Conservation (phyloP, 2,329 filamentous ascomycete species). For the Fusarium musae region DNA sequence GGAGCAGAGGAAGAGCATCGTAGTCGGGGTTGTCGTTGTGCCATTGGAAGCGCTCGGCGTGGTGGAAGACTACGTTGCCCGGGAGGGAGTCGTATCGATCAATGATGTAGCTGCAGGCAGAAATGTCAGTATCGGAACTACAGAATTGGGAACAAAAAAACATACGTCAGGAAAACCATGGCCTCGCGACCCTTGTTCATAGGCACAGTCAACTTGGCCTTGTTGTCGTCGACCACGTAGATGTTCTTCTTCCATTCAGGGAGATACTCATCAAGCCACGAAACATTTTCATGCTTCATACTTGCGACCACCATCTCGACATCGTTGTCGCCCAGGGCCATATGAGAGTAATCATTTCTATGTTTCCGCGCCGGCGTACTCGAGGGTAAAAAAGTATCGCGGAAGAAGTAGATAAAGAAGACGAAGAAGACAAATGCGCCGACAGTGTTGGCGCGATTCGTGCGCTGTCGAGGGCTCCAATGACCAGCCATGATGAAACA, state of each 20-base stretch:
- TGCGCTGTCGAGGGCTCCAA: constrained; percentile 44
- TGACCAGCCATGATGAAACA: constrained; percentile 35
- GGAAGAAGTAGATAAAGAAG: constrained; percentile 43
- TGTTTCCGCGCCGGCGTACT: constrained; percentile 20
- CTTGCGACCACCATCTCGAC: constrained; percentile 50
- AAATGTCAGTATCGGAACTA: constrained; percentile 7
- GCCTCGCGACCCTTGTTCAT: constrained; percentile 63
- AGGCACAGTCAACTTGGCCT: constrained; percentile 59
- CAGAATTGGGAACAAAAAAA: not conserved
- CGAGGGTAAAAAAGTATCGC: constrained; percentile 37
- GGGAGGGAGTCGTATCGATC: constrained; percentile 60
- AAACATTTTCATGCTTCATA: constrained; percentile 48
- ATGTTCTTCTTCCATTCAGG: constrained; percentile 62
- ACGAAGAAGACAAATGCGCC: constrained; percentile 39
- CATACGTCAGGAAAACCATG: constrained; percentile 63
- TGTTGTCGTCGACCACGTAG: constrained; percentile 64
- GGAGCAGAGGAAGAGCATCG: constrained; percentile 64
- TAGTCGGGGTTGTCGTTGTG: constrained; percentile 65
- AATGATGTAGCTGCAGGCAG: constrained; percentile 56
- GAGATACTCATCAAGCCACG: constrained; percentile 56
- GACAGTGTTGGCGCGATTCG: constrained; percentile 44
- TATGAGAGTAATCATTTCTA: constrained; percentile 23
- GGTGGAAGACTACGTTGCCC: constrained; percentile 58
- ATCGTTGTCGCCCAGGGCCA: constrained; percentile 42
- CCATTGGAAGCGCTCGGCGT: constrained; percentile 61